phyloP scores from a whole-genome alignment of 2,329 filamentous ascomycete genomes.

The Penicillium sp. region DNA sequence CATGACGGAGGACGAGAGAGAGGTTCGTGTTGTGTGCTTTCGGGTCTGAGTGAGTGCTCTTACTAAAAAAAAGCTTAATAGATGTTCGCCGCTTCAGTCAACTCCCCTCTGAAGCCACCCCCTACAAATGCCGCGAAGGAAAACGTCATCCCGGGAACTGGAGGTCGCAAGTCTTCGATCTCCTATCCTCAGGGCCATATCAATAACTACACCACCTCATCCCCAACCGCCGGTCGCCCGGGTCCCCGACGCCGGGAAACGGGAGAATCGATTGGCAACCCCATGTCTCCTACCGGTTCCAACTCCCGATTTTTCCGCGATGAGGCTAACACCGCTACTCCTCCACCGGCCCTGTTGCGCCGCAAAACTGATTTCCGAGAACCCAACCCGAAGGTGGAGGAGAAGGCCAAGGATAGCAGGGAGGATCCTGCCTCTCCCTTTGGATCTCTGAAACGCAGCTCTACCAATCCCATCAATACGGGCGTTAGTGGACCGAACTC shows the following conservation, averaged over 20 bases:
- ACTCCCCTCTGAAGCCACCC: slow-evolving; percentile 86
- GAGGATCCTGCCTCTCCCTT: slow-evolving; percentile 49
- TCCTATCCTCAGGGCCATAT: slow-evolving; percentile 64
- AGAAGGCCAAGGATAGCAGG: slow-evolving; percentile 51
- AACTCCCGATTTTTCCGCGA: slow-evolving; percentile 49
- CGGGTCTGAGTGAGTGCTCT: background rate
- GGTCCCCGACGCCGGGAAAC: slow-evolving; percentile 81
- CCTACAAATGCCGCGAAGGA: slow-evolving; percentile 66
- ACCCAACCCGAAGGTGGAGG: slow-evolving; percentile 45
- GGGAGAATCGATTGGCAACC: slow-evolving; percentile 63
- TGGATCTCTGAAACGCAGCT: slow-evolving; percentile 57
- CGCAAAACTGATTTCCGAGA: slow-evolving; percentile 64
- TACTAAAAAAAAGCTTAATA: slow-evolving; percentile 44
- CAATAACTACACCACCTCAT: slow-evolving; percentile 67
- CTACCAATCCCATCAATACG: slow-evolving; percentile 54
- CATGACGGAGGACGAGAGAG: slow-evolving; percentile 67
- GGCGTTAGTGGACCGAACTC: slow-evolving; percentile 52
- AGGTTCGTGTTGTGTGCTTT: slow-evolving; percentile 48
- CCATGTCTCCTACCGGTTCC: slow-evolving; percentile 49
- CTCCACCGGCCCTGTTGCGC: slow-evolving; percentile 60
- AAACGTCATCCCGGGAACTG: slow-evolving; percentile 41
- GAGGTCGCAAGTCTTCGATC: slow-evolving; percentile 74
- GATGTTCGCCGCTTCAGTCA: slow-evolving; percentile 83
- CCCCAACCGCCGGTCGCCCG: slow-evolving; percentile 72
- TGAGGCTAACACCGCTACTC: slow-evolving; percentile 57